These are phyloP conservation scores for Cyberlindnera mississippiensis DNA, from an alignment of 805 yeast genomes.

Conservation along the genomic window DNA sequence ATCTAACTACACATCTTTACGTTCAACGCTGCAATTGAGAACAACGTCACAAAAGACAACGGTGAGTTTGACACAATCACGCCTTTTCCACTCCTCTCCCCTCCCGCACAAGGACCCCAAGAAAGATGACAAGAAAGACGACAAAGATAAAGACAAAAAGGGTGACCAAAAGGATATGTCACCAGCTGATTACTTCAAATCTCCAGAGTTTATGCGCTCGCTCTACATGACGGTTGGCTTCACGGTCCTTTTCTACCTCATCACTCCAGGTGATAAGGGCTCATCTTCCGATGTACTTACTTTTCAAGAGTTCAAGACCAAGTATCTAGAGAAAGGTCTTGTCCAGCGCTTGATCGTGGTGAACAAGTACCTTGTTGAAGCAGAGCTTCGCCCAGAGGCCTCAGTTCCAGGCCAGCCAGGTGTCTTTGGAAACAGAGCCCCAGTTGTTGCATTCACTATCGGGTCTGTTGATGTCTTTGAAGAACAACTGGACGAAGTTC, in stretches of 20 bases:
- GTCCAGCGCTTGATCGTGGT: constrained; percentile 72
- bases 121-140: constrained; percentile 14
- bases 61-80: constrained; percentile 1
- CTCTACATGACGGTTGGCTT: constrained; percentile 37
- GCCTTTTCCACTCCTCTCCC: constrained; percentile 14
- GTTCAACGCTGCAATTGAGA: neutral
- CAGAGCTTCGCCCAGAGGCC: constrained; percentile 49
- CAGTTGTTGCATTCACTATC: constrained; percentile 70
- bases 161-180: constrained; percentile 28
- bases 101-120: constrained; percentile 6
- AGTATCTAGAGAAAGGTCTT: constrained; percentile 70
- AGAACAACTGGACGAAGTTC: constrained; percentile 70
- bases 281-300: constrained; percentile 37
- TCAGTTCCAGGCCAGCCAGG: constrained; percentile 16
- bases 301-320: constrained; percentile 82
- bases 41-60: neutral
- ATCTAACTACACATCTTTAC: neutral
- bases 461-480: constrained; percentile 87
- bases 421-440: constrained; percentile 31
- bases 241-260: constrained; percentile 33
- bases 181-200: constrained; percentile 35
- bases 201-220: constrained; percentile 40
- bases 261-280: constrained; percentile 27
- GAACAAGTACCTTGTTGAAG: constrained; percentile 69
- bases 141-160: constrained; percentile 20